These are phyloP conservation scores for Lecanicillium sp. DNA, from an alignment of 2,329 filamentous ascomycete species.

Conservation along the genomic window DNA sequence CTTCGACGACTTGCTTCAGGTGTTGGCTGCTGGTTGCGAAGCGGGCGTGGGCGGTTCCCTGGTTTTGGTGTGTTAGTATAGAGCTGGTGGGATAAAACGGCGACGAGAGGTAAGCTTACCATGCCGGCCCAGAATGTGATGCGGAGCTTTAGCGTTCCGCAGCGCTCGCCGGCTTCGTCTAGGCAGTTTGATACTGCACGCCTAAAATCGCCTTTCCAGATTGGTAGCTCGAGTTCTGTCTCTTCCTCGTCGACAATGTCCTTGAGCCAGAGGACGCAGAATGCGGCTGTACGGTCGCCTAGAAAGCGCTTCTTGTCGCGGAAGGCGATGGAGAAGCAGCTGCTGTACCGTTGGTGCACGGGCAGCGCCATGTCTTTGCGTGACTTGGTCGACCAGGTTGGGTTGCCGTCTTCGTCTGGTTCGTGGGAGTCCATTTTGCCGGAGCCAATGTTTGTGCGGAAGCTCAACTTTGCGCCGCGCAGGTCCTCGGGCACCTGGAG, in stretches of 20 bases:
- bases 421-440: constrained; percentile 45
- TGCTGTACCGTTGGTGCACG: constrained; percentile 50
- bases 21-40: constrained; percentile 26
- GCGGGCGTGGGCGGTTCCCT: constrained; percentile 27
- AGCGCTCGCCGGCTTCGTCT: constrained; percentile 36
- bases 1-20: constrained; percentile 33
- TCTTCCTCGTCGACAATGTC: constrained; percentile 63
- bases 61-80: not conserved
- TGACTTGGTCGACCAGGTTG: constrained; percentile 46
- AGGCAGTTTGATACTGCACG: constrained; percentile 37
- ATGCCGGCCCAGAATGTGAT: constrained; percentile 27
- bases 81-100: constrained; percentile 3
- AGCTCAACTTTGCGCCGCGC: constrained; percentile 44
- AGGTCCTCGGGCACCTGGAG: constrained; percentile 39
- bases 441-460: constrained; percentile 47
- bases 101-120: constrained; percentile 17
- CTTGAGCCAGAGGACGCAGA: constrained; percentile 59
- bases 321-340: constrained; percentile 48
- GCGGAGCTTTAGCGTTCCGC: constrained; percentile 35
- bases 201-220: constrained; percentile 54
- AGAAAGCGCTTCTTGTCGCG: constrained; percentile 25
- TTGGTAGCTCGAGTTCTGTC: constrained; percentile 45
- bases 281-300: constrained; percentile 50
- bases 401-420: constrained; percentile 24
- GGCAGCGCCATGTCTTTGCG: constrained; percentile 37